These are phyloP conservation scores for Theileria parva DNA, from an alignment of 169 alveolate species.

Conservation along the genomic window DNA sequence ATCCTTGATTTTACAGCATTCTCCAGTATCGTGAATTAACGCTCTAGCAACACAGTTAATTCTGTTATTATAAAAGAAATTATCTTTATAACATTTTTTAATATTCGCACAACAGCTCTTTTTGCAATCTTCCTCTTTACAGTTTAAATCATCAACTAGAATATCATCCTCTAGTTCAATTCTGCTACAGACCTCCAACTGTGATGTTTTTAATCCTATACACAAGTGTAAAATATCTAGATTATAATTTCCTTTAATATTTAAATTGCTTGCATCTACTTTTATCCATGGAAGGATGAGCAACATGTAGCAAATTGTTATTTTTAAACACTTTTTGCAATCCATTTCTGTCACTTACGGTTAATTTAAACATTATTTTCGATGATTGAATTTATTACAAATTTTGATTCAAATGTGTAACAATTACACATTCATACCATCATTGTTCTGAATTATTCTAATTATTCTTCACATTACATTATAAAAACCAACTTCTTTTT, in stretches of 20 bases:
- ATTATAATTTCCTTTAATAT: not conserved
- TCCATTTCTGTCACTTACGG: not conserved
- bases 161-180: constrained; percentile 13
- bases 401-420: constrained; percentile 18
- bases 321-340: not conserved
- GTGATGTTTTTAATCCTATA: not conserved
- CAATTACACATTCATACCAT: not conserved
- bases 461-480: too few species aligned
- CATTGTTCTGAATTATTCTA: not conserved
- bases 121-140: constrained; percentile 21
- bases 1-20: constrained; percentile 16
- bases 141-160: not conserved
- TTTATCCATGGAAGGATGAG: not conserved
- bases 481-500: not conserved
- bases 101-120: constrained; percentile 12
- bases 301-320: not conserved
- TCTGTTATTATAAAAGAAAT: not conserved
- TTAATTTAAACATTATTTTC: not conserved
- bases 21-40: constrained; percentile 7
- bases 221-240: not conserved
- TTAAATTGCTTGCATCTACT: not conserved
- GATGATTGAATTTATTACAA: not conserved
- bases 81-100: constrained; percentile 16
- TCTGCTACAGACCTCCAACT: not conserved
- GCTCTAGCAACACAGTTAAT: constrained; percentile 8